phyloP scores from a whole-genome alignment of 495 filamentous ascomycete genomes.

The Cairneyella variabilis region DNA sequence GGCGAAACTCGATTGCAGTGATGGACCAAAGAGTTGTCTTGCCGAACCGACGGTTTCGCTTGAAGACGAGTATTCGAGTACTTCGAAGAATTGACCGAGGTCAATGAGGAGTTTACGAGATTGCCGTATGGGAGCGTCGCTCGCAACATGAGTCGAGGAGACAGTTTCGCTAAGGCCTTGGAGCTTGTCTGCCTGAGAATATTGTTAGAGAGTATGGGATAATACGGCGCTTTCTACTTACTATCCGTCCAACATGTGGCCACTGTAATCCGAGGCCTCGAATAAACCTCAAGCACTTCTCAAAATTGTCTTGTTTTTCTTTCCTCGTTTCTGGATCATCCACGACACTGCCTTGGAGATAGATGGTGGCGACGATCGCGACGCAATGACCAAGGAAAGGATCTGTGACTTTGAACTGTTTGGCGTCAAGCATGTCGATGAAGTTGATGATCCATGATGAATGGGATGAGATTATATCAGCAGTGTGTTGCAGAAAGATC shows the following conservation, averaged over 20 bases:
- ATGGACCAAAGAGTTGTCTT: slow-evolving; percentile 39
- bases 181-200: slow-evolving; percentile 36
- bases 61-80: slow-evolving; percentile 46
- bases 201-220: not conserved
- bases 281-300: slow-evolving; percentile 44
- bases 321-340: slow-evolving; percentile 34
- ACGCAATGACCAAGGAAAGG: slow-evolving; percentile 46
- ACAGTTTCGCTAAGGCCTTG: slow-evolving; percentile 41
- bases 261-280: slow-evolving; percentile 37
- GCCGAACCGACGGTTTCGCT: slow-evolving; percentile 37
- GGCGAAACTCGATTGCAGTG: slow-evolving; percentile 30
- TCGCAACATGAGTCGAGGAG: slow-evolving; percentile 39
- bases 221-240: slow-evolving; percentile 18
- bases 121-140: slow-evolving; percentile 32
- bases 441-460: slow-evolving; percentile 48
- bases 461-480: slow-evolving; percentile 43
- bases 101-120: slow-evolving; percentile 45
- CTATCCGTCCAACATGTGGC: slow-evolving; percentile 46
- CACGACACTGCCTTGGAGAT: slow-evolving; percentile 45
- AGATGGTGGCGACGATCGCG: slow-evolving; percentile 46
- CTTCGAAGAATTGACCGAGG: slow-evolving; percentile 46
- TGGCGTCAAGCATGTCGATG: slow-evolving; percentile 43
- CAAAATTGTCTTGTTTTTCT: slow-evolving; percentile 41
- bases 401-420: slow-evolving; percentile 40
- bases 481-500: slow-evolving; percentile 46